Evolutionary conservation across 345 rosid genomes (phyloP), one percentile per base, ranked within the genome.

Genomic region (Ceriops zippeliana): DNA sequence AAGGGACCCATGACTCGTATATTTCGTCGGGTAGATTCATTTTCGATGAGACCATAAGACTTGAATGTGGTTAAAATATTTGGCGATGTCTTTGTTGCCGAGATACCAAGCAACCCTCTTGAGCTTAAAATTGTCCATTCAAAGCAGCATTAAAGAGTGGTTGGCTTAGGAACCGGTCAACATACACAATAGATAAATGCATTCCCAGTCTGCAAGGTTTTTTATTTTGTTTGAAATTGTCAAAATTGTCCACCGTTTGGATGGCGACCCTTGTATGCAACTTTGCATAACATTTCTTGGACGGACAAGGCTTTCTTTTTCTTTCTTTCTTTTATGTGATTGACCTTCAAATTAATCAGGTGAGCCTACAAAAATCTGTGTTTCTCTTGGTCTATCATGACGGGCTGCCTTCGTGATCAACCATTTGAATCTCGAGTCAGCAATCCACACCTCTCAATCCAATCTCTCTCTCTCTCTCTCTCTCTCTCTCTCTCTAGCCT

Each of bases 61-160:
- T 56, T 32, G 13, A 71, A 75, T 64, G 64, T 61, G 47, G 42
- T 38, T 67, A 65, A 46, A 67, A 74, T 59, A 67, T 52, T 42
- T 46, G 69, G 81, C 72, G 79, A 52, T 37, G 86, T 81, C 83
- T 11, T 74, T 83, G 84, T 82, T 83, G 86, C 87, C 73, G 80
- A 74, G 83, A 79, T 79, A 78, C 81, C 8, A 83, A 85, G 87
- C 89, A 87, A 87, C 71, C 87, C 68, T 19, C 65, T 34, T 17
- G 60, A 78, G 66, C 66, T 62, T 75, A 68, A 73, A 76, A 64
- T 76, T 78, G 80, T 75, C 80, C 75, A 71, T 74, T 71, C 83
- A 78, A 57, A 68, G 42, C 57, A 62, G 75, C 77, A 52, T 32
- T 71, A 54, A 63, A 69, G 58, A 77, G 78, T 72, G 68, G 85